Base-by-base conservation (phyloP, 495 filamentous ascomycete genomes). In the Lophiotrema nucula region DNA sequence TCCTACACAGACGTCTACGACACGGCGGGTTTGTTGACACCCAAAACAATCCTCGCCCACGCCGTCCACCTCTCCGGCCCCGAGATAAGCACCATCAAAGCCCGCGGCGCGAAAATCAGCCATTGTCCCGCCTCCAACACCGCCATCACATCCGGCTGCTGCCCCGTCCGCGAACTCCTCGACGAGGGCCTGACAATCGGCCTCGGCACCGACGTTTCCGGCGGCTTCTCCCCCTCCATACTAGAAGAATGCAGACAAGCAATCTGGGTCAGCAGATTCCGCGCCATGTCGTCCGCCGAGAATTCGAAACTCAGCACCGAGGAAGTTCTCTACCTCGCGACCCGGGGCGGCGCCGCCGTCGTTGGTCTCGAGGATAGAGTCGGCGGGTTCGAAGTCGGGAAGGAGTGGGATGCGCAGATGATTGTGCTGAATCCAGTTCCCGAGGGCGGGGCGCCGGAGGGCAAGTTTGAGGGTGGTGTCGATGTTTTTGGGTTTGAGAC, bases 41-140 rank as follows among this genome's bases (percentile, higher is more conserved):
- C 73, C 0, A 80, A 79, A 15, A 97, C 87, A 2, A 87, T 97
- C 60, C 80, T 98, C 13, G 93, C 92, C 18, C 93, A 98, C 72
- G 88, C 81, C 0, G 77, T 98, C 10, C 86, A 97, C 72, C 70
- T 98, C 11, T 76, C 77, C 0, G 73, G 79, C 0, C 71, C 69
- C 0, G 93, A 98, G 66, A 74, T 77, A 0, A 67, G 60, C 12
- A 69, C 95, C 10, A 80, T 97, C 39, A 79, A 76, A 13, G 42
- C 62, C 3, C 74, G 87, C 0, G 71, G 77, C 3, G 74, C 83
- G 0, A 89, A 86, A 67, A 77, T 98, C 37, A 78, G 79, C 33
- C 93, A 98, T 69, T 98, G 93, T 67, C 93, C 93, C 0, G 84
- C 86, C 2, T 88, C 83, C 44, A 98, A 98, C 72, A 83, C 83